Evolutionary conservation across 106 monocot genomes (phyloP), one percentile per base, ranked within the genome.

Genomic region (Alisma plantagoaquatica): DNA sequence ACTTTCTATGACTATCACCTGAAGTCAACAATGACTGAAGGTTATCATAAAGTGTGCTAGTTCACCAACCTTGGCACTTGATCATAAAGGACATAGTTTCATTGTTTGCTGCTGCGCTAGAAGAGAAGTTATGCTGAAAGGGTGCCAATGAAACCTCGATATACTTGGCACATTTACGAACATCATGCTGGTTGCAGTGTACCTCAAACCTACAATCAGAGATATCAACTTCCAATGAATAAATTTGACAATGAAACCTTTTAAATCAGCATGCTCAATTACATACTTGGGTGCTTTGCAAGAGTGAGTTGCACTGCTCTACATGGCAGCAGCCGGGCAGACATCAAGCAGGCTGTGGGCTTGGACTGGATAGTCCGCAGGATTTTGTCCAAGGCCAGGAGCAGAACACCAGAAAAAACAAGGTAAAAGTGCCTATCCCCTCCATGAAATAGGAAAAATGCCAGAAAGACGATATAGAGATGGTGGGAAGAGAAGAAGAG

Each of bases 81-180:
- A 86, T 48, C 14, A 79, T 20, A 22, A 92, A 47, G 1, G 86
- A 79, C 26, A 86, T 61, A 26, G 29, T 69, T 0, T 78, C 73
- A 26, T 46, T 45, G 31, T 75, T 58, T 28, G 49, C 49, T 33
- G 55, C 35, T 25, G 63, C 69, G n/a, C n/a, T n/a, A n/a, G n/a
- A 49, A 78, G 81, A 23, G 91, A 78, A 31, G 63, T 82, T 27
- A 92, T 75, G 49, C 73, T 92, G 46, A 92, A 92, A 50, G 91
- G 91, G 38, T 92, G 91, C 91, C 91, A 92, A 53, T 92, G 78
- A 25, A 82, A 54, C 41, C 46, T 71, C 10, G 91, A 92, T 75
- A 92, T 76, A 23, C 64, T 53, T 23, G 86, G 75, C 43, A 92
- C 67, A 27, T 92, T 92, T 23, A 92, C 16, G 56, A 86, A 82